A percentile compares a stretch with the other conserved stretches of the same genome.
Conservation (phyloP, 371 early-diverging fungal genomes). For the Saksenaea oblongispora region DNA sequence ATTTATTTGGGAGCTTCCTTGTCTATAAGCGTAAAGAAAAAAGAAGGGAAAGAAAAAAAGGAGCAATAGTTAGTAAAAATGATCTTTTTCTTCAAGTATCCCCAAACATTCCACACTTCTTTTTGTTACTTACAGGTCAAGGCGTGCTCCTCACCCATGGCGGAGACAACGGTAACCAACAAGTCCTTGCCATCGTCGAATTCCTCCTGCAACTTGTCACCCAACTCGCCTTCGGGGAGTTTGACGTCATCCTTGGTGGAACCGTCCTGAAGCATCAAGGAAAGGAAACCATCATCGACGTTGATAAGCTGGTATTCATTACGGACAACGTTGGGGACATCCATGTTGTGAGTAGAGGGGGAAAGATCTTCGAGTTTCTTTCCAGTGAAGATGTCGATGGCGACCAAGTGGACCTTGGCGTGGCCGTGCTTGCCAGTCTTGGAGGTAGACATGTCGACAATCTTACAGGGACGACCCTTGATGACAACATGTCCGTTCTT, state of each 20-base stretch:
- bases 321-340: slow-evolving; percentile 94
- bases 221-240: slow-evolving; percentile 88
- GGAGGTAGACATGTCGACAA: slow-evolving; percentile 96
- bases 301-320: slow-evolving; percentile 84
- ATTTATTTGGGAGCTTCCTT: slow-evolving; percentile 45
- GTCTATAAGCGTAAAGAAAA: slow-evolving; percentile 16
- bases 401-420: slow-evolving; percentile 98
- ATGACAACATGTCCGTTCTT: slow-evolving; percentile 98
- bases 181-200: slow-evolving; percentile 88
- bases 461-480: slow-evolving; percentile 99
- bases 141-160: slow-evolving; percentile 96
- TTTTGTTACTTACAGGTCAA: slow-evolving; percentile 68
- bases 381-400: slow-evolving; percentile 95
- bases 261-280: slow-evolving; percentile 81
- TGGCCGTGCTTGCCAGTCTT: slow-evolving; percentile 99
- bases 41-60: not conserved
- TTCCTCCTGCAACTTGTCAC: slow-evolving; percentile 70
- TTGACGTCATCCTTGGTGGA: slow-evolving; percentile 95
- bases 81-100: not conserved
- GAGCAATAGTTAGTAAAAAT: not conserved
- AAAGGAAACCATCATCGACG: slow-evolving; percentile 93
- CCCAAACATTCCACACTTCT: not conserved
- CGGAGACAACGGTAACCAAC: slow-evolving; percentile 80
- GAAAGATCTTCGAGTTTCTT: slow-evolving; percentile 94
- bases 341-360: slow-evolving; percentile 99